phyloP scores from a whole-genome alignment of 2,329 filamentous ascomycete species.

The Hymenoscyphus infarciens region DNA sequence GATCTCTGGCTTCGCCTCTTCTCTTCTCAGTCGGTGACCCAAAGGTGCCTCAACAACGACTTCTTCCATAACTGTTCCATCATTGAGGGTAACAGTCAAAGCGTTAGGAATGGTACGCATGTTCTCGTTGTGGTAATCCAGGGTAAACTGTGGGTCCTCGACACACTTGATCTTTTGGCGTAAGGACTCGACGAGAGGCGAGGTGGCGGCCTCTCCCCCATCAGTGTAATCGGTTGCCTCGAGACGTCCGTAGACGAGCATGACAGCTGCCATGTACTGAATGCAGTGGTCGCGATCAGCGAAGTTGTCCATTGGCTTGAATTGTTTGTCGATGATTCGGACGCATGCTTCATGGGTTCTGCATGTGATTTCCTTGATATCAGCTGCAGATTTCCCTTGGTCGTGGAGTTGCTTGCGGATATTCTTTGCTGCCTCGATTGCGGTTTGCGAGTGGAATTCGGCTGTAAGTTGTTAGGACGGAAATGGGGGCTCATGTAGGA shows the following conservation, averaged over 20 bases:
- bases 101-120: constrained; percentile 98
- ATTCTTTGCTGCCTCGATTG: constrained; percentile 89
- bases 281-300: constrained; percentile 99
- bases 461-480: constrained; percentile 45
- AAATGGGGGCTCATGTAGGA: not conserved
- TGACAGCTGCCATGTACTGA: constrained; percentile 97
- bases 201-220: constrained; percentile 86
- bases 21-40: constrained; percentile 83
- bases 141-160: constrained; percentile 91
- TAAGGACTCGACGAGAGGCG: constrained; percentile 82
- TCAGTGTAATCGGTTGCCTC: constrained; percentile 93
- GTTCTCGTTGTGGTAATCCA: constrained; percentile 89
- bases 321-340: constrained; percentile 99
- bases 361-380: constrained; percentile 91
- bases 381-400: constrained; percentile 84
- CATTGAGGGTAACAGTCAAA: constrained; percentile 88
- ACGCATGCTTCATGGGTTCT: constrained; percentile 97
- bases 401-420: constrained; percentile 79
- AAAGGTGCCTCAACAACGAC: constrained; percentile 91
- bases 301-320: constrained; percentile 99
- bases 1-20: constrained; percentile 98
- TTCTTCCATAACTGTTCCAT: constrained; percentile 88
- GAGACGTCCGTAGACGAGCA: constrained; percentile 93
- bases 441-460: constrained; percentile 98
- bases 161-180: constrained; percentile 93